phyloP scores from a whole-genome alignment of 768 basidiomycete species.

The Kwoniella sp. region DNA sequence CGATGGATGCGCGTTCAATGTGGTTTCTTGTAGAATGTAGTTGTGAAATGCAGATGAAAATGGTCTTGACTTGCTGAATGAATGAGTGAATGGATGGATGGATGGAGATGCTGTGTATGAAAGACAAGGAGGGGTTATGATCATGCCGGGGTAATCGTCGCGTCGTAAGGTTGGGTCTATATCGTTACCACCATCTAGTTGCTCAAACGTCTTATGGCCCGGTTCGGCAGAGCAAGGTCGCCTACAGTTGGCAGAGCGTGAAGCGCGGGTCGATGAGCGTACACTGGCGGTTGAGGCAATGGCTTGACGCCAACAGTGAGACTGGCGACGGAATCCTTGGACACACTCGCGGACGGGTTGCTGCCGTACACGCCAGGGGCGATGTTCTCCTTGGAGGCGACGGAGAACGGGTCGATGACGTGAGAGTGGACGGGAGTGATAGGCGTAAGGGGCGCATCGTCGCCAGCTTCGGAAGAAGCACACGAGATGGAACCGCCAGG shows the following conservation, averaged over 20 bases:
- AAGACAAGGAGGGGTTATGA: too few species aligned
- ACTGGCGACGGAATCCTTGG: slow-evolving; percentile 16
- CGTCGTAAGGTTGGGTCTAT: too few species aligned
- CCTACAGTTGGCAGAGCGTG: slow-evolving; percentile 20
- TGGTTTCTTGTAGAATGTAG: too few species aligned
- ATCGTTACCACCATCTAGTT: too few species aligned
- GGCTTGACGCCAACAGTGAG: slow-evolving; percentile 3
- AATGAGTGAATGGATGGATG: too few species aligned
- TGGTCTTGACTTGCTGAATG: too few species aligned
- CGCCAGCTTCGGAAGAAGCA: slow-evolving; percentile 44
- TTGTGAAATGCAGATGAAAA: too few species aligned
- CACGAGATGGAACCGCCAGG: slow-evolving; percentile 40
- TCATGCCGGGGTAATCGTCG: too few species aligned
- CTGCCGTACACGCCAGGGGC: slow-evolving; percentile 24
- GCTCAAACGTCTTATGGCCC: slow-evolving; percentile 31
- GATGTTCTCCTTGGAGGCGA: slow-evolving; percentile 46
- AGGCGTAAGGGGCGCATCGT: slow-evolving; percentile 45
- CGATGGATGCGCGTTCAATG: too few species aligned
- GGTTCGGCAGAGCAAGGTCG: slow-evolving; percentile 24
- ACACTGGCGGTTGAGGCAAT: slow-evolving; percentile 14
- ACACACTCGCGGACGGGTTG: slow-evolving; percentile 11
- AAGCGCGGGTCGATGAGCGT: slow-evolving; percentile 23
- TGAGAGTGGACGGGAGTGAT: slow-evolving; percentile 42
- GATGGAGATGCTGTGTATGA: too few species aligned
- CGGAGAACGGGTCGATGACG: slow-evolving; percentile 31